Evolutionary conservation across 805 yeast genomes (phyloP), one percentile per base, ranked within the genome.

Genomic region (Schwanniomyces occidentalis): DNA sequence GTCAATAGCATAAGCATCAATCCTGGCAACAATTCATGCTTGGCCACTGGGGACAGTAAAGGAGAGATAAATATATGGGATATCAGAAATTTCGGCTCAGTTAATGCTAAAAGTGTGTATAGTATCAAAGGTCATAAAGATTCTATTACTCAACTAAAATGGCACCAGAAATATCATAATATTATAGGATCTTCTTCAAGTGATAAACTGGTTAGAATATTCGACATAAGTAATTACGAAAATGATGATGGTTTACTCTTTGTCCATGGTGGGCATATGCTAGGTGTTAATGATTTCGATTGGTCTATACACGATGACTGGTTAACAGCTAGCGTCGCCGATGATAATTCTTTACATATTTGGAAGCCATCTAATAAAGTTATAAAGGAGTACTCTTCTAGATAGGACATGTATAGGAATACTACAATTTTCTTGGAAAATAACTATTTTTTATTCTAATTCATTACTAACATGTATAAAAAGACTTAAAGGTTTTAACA

Each of bases 331-430:
- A 80, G 88, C 49, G 91, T 85, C 4, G 78, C 87, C 0, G 88
- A 84, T 49, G 96, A 90, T 52, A 90, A 90, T 53, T 76, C 90
- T 1, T 62, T 89, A n/a, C 96, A 90, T 42, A 58, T 89, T 2
- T 90, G 95, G 95, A 77, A 73, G 48, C 95, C 96, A 1, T 61
- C 75, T 6, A 27, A 41, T 30, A 29, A 36, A 7, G 34, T 52
- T n/a, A 40, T 48, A 3, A 32, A 35, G 24, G 27, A 28, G 13
- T 42, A 39, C 34, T 24, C 30, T 30, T 25, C 29, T 12, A 38
- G 21, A 18, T 38, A 30, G 31, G 24, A n/a, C n/a, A n/a, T n/a
- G n/a, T n/a, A n/a, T n/a, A n/a, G n/a, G n/a, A n/a, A n/a, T n/a
- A 32, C 24, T 24, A 32, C n/a, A 22, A 13, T 8, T 24, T 8